Percentiles rank a stretch among this genome's conserved stretches.
Evolutionary conservation across 345 rosid species (phyloP).

Genomic region (Rhodamnia argentea): DNA sequence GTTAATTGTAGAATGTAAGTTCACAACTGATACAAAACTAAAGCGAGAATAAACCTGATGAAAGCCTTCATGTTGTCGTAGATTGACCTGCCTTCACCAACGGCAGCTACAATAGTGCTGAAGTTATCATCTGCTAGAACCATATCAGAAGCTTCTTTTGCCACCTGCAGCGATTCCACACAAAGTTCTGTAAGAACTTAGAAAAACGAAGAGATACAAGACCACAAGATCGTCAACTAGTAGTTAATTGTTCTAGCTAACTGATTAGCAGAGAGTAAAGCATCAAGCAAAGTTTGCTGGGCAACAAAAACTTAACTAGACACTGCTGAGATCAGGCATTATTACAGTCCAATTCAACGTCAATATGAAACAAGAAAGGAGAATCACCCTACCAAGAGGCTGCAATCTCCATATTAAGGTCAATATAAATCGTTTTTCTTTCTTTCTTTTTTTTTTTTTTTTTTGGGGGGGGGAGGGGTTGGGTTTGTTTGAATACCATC

Average conservation of each 20-base stretch:
- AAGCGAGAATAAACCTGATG: constrained; percentile 51
- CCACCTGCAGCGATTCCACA: constrained; percentile 44
- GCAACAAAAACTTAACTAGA: background rate
- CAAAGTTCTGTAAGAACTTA: background rate
- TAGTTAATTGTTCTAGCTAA: background rate
- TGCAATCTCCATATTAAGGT: background rate
- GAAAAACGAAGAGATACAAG: background rate
- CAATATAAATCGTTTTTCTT: too few species aligned
- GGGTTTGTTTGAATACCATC: background rate
- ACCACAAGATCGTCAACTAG: background rate
- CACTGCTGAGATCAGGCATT: background rate
- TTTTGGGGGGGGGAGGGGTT: too few species aligned
- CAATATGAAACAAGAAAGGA: background rate
- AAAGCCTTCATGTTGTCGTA: constrained; percentile 97
- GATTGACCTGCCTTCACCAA: constrained; percentile 96
- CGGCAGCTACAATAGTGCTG: constrained; percentile 91
- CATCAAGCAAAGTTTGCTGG: background rate
- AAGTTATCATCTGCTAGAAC: constrained; percentile 98
- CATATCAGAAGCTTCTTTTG: constrained; percentile 98
- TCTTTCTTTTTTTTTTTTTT: too few species aligned
- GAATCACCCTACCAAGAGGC: background rate
- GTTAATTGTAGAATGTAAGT: background rate
- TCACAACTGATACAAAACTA: background rate
- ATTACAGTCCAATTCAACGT: background rate
- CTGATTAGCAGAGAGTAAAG: background rate